A percentile compares a stretch with the other conserved stretches of the same genome.
These are phyloP conservation scores for Funneliformis caledonium DNA, from an alignment of 371 early-diverging fungal species.

Conservation along the genomic window DNA sequence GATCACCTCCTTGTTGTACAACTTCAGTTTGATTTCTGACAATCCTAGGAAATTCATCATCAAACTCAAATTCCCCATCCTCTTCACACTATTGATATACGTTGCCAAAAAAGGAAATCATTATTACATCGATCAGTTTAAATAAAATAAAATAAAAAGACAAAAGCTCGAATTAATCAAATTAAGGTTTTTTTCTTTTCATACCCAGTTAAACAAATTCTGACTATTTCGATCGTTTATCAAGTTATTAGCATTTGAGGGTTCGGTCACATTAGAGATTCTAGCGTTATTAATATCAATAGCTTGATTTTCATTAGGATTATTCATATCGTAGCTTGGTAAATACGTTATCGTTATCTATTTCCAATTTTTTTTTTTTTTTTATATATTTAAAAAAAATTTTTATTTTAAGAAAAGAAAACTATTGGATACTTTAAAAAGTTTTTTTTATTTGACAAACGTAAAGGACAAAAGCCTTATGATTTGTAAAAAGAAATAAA, in stretches of 20 bases:
- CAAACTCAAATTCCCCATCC: slow-evolving; percentile 36
- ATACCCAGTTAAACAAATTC: not conserved
- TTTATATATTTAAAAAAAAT: too few relatives aligned
- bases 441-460: too few relatives aligned
- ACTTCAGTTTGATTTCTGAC: not conserved
- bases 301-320: not conserved
- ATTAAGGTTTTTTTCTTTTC: not conserved
- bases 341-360: too few relatives aligned
- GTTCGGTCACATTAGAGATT: not conserved
- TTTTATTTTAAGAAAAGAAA: too few relatives aligned
- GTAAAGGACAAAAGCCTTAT: too few relatives aligned
- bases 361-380: too few relatives aligned
- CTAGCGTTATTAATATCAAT: not conserved
- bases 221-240: not conserved
- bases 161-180: too few relatives aligned
- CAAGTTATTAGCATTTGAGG: not conserved
- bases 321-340: not conserved
- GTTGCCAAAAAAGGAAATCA: not conserved
- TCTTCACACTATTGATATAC: slow-evolving; percentile 19
- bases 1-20: not conserved
- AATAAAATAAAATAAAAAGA: not conserved
- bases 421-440: too few relatives aligned
- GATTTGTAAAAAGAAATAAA: too few relatives aligned
- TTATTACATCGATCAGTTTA: not conserved
- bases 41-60: not conserved